Conservation (phyloP, 108 stramenopile genomes). For the Cyclotella sp. region DNA sequence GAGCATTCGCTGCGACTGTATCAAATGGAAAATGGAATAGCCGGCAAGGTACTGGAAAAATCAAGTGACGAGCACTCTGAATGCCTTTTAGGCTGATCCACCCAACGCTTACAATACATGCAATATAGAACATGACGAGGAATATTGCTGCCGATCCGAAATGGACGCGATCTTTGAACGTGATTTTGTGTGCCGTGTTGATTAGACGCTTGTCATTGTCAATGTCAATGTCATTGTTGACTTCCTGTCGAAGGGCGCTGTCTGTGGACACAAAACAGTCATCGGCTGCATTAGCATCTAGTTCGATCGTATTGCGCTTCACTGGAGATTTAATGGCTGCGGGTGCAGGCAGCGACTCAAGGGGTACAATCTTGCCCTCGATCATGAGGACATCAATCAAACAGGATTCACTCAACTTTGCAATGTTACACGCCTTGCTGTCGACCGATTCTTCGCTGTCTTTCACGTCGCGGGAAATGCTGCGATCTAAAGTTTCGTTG, state of each 20-base stretch:
- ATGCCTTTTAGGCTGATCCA: neutral
- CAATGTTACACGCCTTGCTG: neutral
- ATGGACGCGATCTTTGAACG: too few relatives aligned
- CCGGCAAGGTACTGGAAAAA: too few relatives aligned
- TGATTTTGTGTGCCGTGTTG: too few relatives aligned
- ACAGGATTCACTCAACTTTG: neutral
- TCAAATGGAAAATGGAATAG: too few relatives aligned
- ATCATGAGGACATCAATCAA: neutral
- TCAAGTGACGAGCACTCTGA: too few relatives aligned
- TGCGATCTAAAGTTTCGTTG: too few relatives aligned
- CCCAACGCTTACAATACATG: neutral
- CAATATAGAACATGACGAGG: neutral
- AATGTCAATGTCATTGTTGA: too few relatives aligned
- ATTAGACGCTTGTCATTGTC: too few relatives aligned
- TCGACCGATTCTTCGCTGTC: neutral
- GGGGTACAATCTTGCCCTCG: neutral
- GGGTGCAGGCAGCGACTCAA: neutral
- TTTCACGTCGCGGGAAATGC: too few relatives aligned
- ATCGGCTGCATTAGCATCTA: neutral
- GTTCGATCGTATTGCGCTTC: neutral
- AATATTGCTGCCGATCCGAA: neutral
- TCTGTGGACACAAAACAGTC: too few relatives aligned
- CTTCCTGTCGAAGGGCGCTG: too few relatives aligned
- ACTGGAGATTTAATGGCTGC: neutral
- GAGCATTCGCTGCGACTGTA: too few relatives aligned